Conservation (phyloP, 768 basidiomycete genomes). For the Tylopilus subfusipes region DNA sequence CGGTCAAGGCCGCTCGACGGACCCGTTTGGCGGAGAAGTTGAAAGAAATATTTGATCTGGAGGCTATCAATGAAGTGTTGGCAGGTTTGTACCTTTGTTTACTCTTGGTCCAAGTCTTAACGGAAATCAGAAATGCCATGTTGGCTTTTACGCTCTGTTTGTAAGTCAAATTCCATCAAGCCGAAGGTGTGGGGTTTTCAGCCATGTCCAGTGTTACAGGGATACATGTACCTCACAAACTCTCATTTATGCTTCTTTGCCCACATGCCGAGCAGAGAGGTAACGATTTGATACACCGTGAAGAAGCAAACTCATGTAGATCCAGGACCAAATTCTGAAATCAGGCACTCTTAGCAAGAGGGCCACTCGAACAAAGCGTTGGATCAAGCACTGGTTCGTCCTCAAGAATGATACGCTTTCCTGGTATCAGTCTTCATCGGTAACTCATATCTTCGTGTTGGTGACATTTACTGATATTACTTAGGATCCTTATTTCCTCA, state of each 20-base stretch:
- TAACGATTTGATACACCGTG: conserved; percentile 30
- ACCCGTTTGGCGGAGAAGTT: conserved; percentile 82
- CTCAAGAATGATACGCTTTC: conserved; percentile 94
- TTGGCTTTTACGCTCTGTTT: conserved; percentile 85
- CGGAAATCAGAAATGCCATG: conserved; percentile 76
- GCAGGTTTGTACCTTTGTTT: conserved; percentile 51
- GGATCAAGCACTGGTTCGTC: conserved; percentile 95
- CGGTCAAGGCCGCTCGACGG: conserved; percentile 66
- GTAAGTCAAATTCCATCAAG: conserved; percentile 48
- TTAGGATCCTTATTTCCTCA: conserved; percentile 96
- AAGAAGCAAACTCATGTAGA: conserved; percentile 11
- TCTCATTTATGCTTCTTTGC: conserved; percentile 96
- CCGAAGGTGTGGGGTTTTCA: neutral
- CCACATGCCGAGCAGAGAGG: conserved; percentile 88
- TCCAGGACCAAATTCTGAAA: conserved; percentile 86
- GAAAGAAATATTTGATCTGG: conserved; percentile 80
- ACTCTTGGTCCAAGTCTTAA: conserved; percentile 1
- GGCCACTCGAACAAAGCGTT: conserved; percentile 83
- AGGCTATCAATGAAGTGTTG: conserved; percentile 79
- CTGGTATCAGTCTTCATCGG: conserved; percentile 94
- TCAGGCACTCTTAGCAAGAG: conserved; percentile 89
- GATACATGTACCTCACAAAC: conserved; percentile 95
- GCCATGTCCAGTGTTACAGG: conserved; percentile 72
- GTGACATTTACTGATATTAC: conserved; percentile 3
- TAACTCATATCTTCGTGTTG: conserved; percentile 34